Conservation (phyloP, 2,329 filamentous ascomycete genomes). For the Ophiostoma ulmi region DNA sequence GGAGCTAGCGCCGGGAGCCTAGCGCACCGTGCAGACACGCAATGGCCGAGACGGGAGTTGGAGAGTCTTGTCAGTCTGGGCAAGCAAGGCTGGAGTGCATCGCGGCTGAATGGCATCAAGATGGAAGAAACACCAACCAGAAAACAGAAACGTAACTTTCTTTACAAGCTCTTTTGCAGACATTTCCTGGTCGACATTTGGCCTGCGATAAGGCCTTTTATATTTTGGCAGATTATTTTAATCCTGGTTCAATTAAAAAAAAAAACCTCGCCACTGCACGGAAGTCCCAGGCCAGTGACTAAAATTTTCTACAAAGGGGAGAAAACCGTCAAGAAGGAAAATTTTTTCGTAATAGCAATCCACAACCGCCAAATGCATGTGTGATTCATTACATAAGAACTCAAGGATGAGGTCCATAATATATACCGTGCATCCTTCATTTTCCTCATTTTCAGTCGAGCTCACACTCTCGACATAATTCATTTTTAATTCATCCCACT, state of each 20-base stretch:
- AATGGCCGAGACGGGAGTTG: background rate
- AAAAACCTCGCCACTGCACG: slow-evolving; percentile 16
- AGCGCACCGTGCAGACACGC: background rate
- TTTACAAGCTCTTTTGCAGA: background rate
- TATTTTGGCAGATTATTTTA: background rate
- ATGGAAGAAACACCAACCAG: background rate
- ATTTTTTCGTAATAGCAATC: slow-evolving; percentile 15
- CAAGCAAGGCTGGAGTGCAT: slow-evolving; percentile 9
- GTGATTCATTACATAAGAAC: slow-evolving; percentile 8
- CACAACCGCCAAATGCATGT: background rate
- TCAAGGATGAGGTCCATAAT: background rate
- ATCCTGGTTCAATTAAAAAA: background rate
- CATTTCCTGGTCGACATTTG: background rate
- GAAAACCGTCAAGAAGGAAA: slow-evolving; percentile 1
- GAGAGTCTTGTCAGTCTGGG: slow-evolving; percentile 14
- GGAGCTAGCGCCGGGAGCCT: background rate
- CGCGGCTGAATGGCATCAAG: background rate
- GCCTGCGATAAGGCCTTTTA: background rate
- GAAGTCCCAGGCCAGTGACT: slow-evolving; percentile 18
- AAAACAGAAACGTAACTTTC: background rate
- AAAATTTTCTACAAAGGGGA: slow-evolving; percentile 17
- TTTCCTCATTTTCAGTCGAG: background rate
- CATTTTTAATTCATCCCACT: background rate
- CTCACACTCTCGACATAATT: background rate
- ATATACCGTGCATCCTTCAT: slow-evolving; percentile 6